Conservation (phyloP, 148 eudicot species). For the Vaccinium darrowii region DNA sequence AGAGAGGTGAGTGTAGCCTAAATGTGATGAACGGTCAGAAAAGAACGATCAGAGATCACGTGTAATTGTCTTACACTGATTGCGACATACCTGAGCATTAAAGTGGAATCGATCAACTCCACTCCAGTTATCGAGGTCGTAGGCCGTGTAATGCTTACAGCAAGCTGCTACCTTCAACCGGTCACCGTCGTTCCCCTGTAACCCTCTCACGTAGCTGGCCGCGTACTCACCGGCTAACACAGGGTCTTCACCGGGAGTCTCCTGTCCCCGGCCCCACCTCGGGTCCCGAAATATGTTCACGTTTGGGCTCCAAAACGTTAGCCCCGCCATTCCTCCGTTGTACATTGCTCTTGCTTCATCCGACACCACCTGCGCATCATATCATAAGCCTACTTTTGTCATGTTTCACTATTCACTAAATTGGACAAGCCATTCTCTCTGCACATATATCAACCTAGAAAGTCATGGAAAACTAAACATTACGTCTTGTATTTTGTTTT, state of each 20-base stretch:
- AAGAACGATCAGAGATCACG: not conserved
- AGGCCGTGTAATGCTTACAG: constrained; percentile 93
- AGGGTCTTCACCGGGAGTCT: constrained; percentile 97
- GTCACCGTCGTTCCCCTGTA: constrained; percentile 68
- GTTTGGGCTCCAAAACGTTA: constrained; percentile 95
- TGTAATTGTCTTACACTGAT: not conserved
- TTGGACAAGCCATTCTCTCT: no score
- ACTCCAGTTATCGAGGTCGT: constrained; percentile 90
- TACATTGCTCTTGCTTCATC: constrained; percentile 98
- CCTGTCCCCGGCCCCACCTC: constrained; percentile 97
- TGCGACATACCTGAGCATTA: constrained; percentile 54
- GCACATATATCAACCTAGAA: no score
- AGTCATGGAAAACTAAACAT: no score
- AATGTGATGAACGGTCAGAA: constrained; percentile 15
- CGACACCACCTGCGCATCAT: constrained; percentile 63
- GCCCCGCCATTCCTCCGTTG: constrained; percentile 81
- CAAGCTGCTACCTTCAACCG: constrained; percentile 87
- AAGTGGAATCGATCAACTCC: constrained; percentile 90
- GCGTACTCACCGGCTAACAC: constrained; percentile 70
- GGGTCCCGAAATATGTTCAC: constrained; percentile 92
- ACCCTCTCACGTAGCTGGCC: constrained; percentile 66
- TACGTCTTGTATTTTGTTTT: no score
- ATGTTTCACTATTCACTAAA: no score
- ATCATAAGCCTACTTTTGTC: no score
- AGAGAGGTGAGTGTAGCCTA: not conserved